Evolutionary conservation across 352 stramenopile species (phyloP), one percentile per base, ranked within the genome.

Genomic region (Phytophthora nicotianae): DNA sequence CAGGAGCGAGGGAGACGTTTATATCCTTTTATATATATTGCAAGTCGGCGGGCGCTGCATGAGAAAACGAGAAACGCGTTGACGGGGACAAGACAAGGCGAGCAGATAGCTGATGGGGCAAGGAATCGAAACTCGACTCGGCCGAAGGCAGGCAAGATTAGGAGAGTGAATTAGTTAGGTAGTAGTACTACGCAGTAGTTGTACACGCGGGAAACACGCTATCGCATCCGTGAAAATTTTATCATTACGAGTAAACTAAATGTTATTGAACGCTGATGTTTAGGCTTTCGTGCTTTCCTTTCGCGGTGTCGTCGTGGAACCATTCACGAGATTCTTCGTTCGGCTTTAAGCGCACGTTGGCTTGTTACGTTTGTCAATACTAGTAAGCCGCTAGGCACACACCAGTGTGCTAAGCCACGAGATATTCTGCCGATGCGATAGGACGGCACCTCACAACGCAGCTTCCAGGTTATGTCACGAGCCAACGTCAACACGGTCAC

Each of bases 21-120:
- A 74, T 60, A 67, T 70, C 16, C 38, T 57, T 70, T 58, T 70
- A 63, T 62, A 70, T 70, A 72, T 58, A 64, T 62, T 42, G 59
- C 35, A 27, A 49, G 53, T 56, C 43, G 23, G 46, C 49, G 26
- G 26, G 27, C 27, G 57, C 50, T 59, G 47, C 33, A 7, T 14
- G 19, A 48, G 47, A 23, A 32, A 65, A 58, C 50, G 40, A 55
- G 23, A 50, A 23, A 10, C 13, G 17, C 13, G 41, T 13, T 32
- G 23, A 43, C 41, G 20, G 9, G 45, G 41, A 35, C 48, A 58
- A 54, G 33, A 60, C 47, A 43, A 58, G 40, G 9, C 50, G 20
- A 58, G 41, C 27, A 55, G 43, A 17, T 27, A 35, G 27, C 47
- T 49, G n/a, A n/a, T n/a, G n/a, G 47, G 35, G 29, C 45, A 58